Base-by-base conservation (phyloP, 148 eudicot genomes). In the Rhododendron simsii region DNA sequence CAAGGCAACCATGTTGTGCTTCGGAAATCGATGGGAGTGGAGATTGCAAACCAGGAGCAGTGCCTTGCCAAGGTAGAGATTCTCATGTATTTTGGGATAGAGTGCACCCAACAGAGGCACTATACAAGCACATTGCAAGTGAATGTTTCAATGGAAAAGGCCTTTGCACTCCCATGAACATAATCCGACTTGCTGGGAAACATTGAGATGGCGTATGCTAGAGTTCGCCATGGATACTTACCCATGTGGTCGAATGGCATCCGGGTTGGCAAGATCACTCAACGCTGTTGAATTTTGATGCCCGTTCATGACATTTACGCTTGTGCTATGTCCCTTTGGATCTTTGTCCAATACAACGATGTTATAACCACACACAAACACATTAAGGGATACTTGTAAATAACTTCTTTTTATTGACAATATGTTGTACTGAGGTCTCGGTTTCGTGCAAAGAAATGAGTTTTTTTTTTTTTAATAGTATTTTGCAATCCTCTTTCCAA, bases 21-120 rank as follows among this genome's bases (percentile, higher is more conserved):
- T 84, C 80, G 9, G 85, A 67, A 8, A 53, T 45, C 21, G 33
- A 83, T 47, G 57, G 59, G 51, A 84, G 14, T 16, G 86, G 59
- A 37, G 67, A 78, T n/a, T 85, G 86, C 69, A 14, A 57, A 23
- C 75, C 75, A n/a, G 81, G 81, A 35, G 44, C 74, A 78, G 37
- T 28, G 10, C 76, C 86, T 77, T 85, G 86, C 75, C 55, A 85
- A 41, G 37, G 44, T 78, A 85, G 86, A n/a, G 26, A 30, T 3
- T 85, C 75, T 1, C 37, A 75, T 44, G 74, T 76, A 23, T 85
- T 85, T 78, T 85, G 86, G 86, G 86, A 85, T 50, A 53, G 8
- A 6, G 82, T 59, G 6, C 86, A 78, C 59, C 82, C 86, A 59
- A 85, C 82, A 21, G 45, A 85, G 81, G 86, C 86, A 47, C n/a